These are phyloP conservation scores for Lepiota subincarnata DNA, from an alignment of 768 basidiomycete genomes.

Conservation along the genomic window DNA sequence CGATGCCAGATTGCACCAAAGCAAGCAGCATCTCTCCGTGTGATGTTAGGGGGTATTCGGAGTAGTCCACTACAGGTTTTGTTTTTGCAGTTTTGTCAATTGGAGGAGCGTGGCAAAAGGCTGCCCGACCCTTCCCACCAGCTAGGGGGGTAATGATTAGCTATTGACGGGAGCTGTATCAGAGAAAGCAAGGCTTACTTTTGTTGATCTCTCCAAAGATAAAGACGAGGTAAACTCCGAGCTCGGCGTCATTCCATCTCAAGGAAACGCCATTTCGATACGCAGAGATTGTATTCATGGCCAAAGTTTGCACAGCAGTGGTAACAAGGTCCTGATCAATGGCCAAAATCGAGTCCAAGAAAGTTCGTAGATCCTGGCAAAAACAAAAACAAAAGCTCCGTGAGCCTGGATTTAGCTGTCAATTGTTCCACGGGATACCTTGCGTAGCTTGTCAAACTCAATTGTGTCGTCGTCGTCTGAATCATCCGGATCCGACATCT, in stretches of 20 bases:
- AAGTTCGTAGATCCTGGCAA: conserved; percentile 80
- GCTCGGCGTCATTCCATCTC: conserved; percentile 91
- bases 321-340: conserved; percentile 88
- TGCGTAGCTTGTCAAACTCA: conserved; percentile 82
- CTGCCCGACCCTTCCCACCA: conserved; percentile 76
- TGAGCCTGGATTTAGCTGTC: not conserved
- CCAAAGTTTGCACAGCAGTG: conserved; percentile 65
- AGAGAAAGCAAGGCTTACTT: conserved; percentile 43
- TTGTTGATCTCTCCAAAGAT: conserved; percentile 93
- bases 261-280: conserved; percentile 60
- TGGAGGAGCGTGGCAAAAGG: conserved; percentile 77
- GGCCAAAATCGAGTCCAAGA: conserved; percentile 81
- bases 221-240: conserved; percentile 89
- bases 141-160: conserved; percentile 31
- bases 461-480: conserved; percentile 84
- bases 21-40: conserved; percentile 89
- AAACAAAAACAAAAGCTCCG: conserved; percentile 12
- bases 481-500: conserved; percentile 72
- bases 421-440: conserved; percentile 40
- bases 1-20: conserved; percentile 79
- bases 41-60: conserved; percentile 77
- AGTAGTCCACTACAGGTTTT: conserved; percentile 60
- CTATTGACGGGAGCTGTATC: conserved; percentile 1
- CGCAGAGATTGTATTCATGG: conserved; percentile 69
- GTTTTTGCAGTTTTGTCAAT: conserved; percentile 60